Percentiles rank a stretch among this genome's conserved stretches.
Evolutionary conservation across 495 filamentous ascomycete genomes (phyloP).

Genomic region (Darksidea phi): DNA sequence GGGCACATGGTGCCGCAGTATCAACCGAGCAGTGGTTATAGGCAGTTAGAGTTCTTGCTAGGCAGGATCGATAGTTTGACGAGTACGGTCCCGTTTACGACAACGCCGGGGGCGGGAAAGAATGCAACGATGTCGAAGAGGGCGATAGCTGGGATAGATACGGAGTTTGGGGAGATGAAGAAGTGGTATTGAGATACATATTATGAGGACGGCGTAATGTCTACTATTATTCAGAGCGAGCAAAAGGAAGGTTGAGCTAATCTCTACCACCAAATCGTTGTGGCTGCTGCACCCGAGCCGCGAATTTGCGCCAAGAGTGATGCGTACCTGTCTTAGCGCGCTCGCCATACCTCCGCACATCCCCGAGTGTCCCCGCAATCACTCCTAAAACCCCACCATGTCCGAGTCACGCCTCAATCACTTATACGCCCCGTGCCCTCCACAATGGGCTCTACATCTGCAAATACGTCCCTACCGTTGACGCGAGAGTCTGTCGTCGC

Average conservation of each 20-base stretch:
- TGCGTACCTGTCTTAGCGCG: no score
- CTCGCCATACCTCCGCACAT: no score
- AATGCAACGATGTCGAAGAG: conserved; percentile 8
- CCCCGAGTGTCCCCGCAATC: no score
- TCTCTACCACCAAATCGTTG: no score
- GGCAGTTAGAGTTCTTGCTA: conserved; percentile 57
- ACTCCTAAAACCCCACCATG: no score
- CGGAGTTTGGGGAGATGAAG: neutral
- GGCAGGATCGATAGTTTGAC: conserved; percentile 41
- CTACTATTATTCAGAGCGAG: no score
- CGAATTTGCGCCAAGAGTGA: no score
- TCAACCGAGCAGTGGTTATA: conserved; percentile 48
- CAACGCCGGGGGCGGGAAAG: neutral
- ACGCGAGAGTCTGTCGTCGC: conserved; percentile 64
- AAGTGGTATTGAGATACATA: neutral
- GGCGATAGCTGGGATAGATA: neutral
- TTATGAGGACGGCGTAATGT: no score
- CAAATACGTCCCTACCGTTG: conserved; percentile 59
- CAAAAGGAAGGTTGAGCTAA: no score
- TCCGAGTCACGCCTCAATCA: no score
- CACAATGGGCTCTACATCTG: conserved; percentile 40
- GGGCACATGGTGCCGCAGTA: conserved; percentile 46
- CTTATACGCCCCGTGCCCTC: neutral
- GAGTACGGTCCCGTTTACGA: conserved; percentile 16
- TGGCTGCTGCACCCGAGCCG: no score